Conservation (phyloP, 1,284 basidiomycete species). For the Ganoderma lingzhi region DNA sequence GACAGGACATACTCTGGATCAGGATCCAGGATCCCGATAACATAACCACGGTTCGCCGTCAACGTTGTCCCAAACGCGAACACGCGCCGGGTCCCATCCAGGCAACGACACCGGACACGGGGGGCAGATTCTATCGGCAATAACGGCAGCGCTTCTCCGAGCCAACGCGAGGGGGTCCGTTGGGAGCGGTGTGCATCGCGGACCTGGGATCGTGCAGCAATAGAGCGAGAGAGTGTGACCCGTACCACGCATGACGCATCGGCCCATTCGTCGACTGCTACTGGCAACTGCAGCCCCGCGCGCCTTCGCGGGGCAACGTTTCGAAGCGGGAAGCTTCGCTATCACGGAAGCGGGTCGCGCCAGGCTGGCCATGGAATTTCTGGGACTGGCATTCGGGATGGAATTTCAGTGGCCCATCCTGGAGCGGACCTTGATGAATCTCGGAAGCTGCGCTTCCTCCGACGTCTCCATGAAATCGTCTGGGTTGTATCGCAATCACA, state of each 20-base stretch:
- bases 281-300: neutral
- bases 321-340: constrained; percentile 25
- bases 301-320: constrained; percentile 13
- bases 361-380: constrained; percentile 4
- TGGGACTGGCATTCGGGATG: constrained; percentile 17
- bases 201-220: neutral
- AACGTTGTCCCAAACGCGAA: constrained; percentile 13
- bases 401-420: constrained; percentile 22
- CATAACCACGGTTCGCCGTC: constrained; percentile 23
- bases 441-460: constrained; percentile 18
- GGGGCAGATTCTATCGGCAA: constrained; percentile 8
- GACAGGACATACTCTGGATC: constrained; percentile 17
- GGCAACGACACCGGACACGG: constrained; percentile 12
- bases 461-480: constrained; percentile 12
- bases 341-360: constrained; percentile 28
- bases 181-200: neutral
- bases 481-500: constrained; percentile 11
- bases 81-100: constrained; percentile 14
- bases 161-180: neutral
- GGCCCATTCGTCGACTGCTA: neutral
- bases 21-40: constrained; percentile 20
- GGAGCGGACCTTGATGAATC: constrained; percentile 22
- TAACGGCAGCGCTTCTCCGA: constrained; percentile 9
- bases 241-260: neutral
- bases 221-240: neutral